These are phyloP conservation scores for Debaryomycetaceae sp. DNA, from an alignment of 1,139 yeast species.

Conservation along the genomic window DNA sequence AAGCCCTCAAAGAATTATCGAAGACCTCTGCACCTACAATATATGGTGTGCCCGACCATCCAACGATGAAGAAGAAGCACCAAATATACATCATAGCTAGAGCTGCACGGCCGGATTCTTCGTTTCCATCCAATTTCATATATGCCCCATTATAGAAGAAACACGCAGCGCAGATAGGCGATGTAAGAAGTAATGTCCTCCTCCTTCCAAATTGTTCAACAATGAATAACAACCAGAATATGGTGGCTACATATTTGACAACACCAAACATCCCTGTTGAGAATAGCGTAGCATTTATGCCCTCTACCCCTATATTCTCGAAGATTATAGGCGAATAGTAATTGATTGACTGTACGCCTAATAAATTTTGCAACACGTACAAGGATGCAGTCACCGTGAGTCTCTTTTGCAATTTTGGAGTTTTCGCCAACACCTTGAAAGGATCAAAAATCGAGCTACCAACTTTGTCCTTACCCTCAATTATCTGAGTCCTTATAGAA, in stretches of 20 bases:
- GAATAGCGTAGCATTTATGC: conserved; percentile 36
- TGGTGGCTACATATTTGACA: conserved; percentile 37
- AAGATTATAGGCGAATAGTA: conserved; percentile 45
- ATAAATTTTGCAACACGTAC: conserved; percentile 41
- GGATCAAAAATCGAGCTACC: conserved; percentile 37
- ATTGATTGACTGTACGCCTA: conserved; percentile 46
- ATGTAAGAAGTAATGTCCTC: conserved; percentile 36
- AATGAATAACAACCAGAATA: conserved; percentile 33
- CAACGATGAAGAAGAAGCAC: conserved; percentile 41
- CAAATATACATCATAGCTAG: conserved; percentile 43
- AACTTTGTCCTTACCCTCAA: conserved; percentile 26
- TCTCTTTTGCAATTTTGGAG: conserved; percentile 26
- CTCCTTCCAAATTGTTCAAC: conserved; percentile 40
- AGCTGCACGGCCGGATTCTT: conserved; percentile 41
- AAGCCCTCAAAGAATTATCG: conserved; percentile 40
- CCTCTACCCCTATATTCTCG: conserved; percentile 36
- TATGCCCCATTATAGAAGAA: conserved; percentile 46
- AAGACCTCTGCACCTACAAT: conserved; percentile 43
- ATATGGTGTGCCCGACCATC: conserved; percentile 46
- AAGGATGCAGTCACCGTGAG: conserved; percentile 31
- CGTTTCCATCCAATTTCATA: conserved; percentile 29
- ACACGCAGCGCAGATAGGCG: conserved; percentile 34
- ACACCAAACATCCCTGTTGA: conserved; percentile 45
- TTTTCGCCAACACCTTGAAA: conserved; percentile 23
- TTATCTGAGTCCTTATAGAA: conserved; percentile 23